A percentile compares a stretch with the other conserved stretches of the same genome.
Evolutionary conservation across 306 rosid genomes (phyloP).

Genomic region (Quercus glauca): DNA sequence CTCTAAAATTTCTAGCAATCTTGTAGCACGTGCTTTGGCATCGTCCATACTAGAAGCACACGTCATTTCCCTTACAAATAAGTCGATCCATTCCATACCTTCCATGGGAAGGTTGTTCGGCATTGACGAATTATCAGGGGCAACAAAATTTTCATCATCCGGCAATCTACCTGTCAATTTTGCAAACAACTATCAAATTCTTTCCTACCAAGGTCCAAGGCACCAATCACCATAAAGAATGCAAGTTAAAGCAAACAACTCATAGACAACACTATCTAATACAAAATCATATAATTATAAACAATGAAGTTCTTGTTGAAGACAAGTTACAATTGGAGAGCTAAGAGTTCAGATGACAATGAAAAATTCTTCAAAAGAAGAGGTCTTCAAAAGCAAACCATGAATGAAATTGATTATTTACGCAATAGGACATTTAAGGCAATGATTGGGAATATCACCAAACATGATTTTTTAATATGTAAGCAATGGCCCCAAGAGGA

Average conservation of each 20-base stretch:
- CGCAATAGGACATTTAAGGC: too few species aligned
- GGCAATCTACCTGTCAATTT: conserved; percentile 38
- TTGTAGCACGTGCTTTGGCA: conserved; percentile 80
- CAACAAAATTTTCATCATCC: conserved; percentile 40
- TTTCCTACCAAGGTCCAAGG: not conserved
- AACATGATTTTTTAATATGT: too few species aligned
- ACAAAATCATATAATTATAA: not conserved
- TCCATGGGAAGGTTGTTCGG: conserved; percentile 56
- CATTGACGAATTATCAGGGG: conserved; percentile 41
- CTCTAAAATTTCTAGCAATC: conserved; percentile 77
- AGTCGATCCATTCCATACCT: conserved; percentile 89
- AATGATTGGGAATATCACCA: too few species aligned
- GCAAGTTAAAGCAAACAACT: not conserved
- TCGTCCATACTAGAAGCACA: conserved; percentile 72
- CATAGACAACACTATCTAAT: not conserved
- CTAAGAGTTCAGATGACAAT: not conserved
- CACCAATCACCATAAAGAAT: not conserved
- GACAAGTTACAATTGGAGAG: not conserved
- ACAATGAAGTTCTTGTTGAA: not conserved
- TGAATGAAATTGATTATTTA: too few species aligned
- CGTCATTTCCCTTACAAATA: conserved; percentile 83
- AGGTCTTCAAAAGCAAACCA: not conserved
- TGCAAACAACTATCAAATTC: not conserved
- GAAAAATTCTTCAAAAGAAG: not conserved
- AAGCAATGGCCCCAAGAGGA: too few species aligned